These are phyloP conservation scores for Neofusicoccum kwambonambiense DNA, from an alignment of 2,329 filamentous ascomycete genomes.

Conservation along the genomic window DNA sequence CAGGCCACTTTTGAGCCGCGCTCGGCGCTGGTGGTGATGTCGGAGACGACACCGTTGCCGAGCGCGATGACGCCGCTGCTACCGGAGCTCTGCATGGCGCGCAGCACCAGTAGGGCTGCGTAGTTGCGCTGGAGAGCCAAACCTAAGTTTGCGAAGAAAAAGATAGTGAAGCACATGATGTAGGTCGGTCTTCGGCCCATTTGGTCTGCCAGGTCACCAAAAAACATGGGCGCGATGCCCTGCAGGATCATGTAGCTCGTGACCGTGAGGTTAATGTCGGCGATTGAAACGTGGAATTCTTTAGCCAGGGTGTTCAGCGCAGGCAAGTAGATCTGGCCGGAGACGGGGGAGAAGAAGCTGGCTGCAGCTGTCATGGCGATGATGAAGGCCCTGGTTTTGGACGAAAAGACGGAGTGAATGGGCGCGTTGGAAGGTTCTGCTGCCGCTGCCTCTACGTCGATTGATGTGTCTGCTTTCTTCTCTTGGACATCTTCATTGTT, in stretches of 20 bases:
- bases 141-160: slow-evolving; percentile 34
- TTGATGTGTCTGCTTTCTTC: background rate
- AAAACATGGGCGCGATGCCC: slow-evolving; percentile 49
- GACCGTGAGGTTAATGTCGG: slow-evolving; percentile 51
- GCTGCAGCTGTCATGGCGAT: slow-evolving; percentile 29
- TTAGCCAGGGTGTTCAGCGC: slow-evolving; percentile 32
- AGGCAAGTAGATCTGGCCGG: slow-evolving; percentile 39
- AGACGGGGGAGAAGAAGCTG: slow-evolving; percentile 31
- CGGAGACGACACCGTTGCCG: slow-evolving; percentile 68
- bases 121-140: slow-evolving; percentile 36
- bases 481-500: background rate
- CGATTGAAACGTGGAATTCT: slow-evolving; percentile 41
- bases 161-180: slow-evolving; percentile 43
- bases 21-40: slow-evolving; percentile 67
- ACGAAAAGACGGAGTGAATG: slow-evolving; percentile 32
- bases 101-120: slow-evolving; percentile 55
- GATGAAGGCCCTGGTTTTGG: slow-evolving; percentile 29
- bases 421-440: slow-evolving; percentile 1
- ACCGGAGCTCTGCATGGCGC: slow-evolving; percentile 63
- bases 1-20: slow-evolving; percentile 72
- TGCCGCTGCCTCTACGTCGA: slow-evolving; percentile 1
- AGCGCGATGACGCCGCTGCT: slow-evolving; percentile 70
- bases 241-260: slow-evolving; percentile 55
- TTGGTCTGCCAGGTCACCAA: slow-evolving; percentile 48
- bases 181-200: slow-evolving; percentile 50